Conservation (phyloP, 768 basidiomycete species). For the Termitomyces sp. region DNA sequence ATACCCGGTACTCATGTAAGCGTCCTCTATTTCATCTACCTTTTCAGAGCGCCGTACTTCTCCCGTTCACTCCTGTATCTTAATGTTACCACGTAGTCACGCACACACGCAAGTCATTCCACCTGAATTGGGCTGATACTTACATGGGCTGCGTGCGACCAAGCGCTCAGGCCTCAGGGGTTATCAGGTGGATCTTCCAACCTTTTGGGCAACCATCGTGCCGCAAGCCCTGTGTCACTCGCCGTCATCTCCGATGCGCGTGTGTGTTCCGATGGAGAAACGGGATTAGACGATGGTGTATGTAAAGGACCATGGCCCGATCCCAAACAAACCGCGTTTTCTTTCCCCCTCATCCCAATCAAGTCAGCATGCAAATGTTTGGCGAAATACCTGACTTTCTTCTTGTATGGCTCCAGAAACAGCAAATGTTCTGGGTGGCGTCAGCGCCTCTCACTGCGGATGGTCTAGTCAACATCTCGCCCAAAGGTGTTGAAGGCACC, state of each 20-base stretch:
- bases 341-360: neutral
- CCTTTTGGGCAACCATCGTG: slow-evolving; percentile 5
- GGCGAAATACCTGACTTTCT: slow-evolving; percentile 50
- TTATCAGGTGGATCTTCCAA: slow-evolving; percentile 7
- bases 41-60: neutral
- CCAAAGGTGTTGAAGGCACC: slow-evolving; percentile 57
- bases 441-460: slow-evolving; percentile 51
- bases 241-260: slow-evolving; percentile 14
- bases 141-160: neutral
- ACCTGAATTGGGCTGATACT: neutral
- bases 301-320: slow-evolving; percentile 10
- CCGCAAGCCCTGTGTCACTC: slow-evolving; percentile 7
- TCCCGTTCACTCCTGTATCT: slow-evolving; percentile 2
- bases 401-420: slow-evolving; percentile 52
- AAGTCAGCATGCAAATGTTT: slow-evolving; percentile 45
- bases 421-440: slow-evolving; percentile 70
- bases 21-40: slow-evolving; percentile 6
- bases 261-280: slow-evolving; percentile 18
- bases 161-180: slow-evolving; percentile 2
- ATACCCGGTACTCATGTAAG: slow-evolving; percentile 8
- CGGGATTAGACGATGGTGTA: slow-evolving; percentile 7
- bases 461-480: slow-evolving; percentile 65
- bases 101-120: neutral
- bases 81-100: neutral
- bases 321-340: neutral